These are phyloP conservation scores for Lepidium africanum DNA, from an alignment of 345 rosid genomes.

Conservation along the genomic window DNA sequence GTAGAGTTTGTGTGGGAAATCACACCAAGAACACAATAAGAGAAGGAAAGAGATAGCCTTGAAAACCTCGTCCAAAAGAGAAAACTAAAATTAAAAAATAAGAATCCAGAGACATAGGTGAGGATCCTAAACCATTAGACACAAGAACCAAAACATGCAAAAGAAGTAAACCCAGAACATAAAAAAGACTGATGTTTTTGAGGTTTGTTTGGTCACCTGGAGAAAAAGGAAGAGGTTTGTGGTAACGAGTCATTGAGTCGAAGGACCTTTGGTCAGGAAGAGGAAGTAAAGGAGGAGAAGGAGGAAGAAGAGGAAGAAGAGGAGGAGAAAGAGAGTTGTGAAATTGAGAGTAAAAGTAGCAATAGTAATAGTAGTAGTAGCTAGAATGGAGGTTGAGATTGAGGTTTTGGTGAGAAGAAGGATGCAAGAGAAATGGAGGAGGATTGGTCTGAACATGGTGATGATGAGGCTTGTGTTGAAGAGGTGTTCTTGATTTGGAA, in stretches of 20 bases:
- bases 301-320: constrained; percentile 53
- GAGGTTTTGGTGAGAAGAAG: constrained; percentile 12
- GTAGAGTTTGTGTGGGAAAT: neutral
- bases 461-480: constrained; percentile 30
- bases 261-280: constrained; percentile 39
- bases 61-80: constrained; percentile 20
- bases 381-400: constrained; percentile 12
- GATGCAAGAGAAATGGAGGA: constrained; percentile 17
- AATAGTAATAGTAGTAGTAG: constrained; percentile 36
- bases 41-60: constrained; percentile 12
- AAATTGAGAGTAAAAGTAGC: constrained; percentile 50
- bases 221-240: constrained; percentile 47
- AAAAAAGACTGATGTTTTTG: constrained; percentile 9
- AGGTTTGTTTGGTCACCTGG: constrained; percentile 28
- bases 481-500: constrained; percentile 34
- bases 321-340: constrained; percentile 49
- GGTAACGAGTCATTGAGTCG: constrained; percentile 44
- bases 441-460: constrained; percentile 34
- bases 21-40: constrained; percentile 10
- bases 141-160: constrained; percentile 28
- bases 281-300: constrained; percentile 37
- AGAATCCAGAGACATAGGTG: constrained; percentile 3
- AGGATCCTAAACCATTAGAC: constrained; percentile 7
- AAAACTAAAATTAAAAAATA: neutral
- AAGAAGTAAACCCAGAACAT: constrained; percentile 32